Conservation (phyloP, 495 filamentous ascomycete genomes). For the Daldinia loculata region DNA sequence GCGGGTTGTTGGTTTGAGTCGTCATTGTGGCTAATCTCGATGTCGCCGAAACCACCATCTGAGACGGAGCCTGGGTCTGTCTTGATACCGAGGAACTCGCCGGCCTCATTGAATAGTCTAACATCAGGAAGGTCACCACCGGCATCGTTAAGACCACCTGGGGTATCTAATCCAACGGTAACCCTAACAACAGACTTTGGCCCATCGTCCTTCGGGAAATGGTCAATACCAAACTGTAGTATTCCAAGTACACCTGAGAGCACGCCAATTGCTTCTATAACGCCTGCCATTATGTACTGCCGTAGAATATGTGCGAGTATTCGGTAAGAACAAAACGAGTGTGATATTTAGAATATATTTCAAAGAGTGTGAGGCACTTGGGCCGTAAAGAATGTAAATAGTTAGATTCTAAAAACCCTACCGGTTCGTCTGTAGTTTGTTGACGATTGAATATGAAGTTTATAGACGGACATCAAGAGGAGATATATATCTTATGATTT, state of each 20-base stretch:
- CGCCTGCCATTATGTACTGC: constrained; percentile 25
- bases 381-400: constrained; percentile 23
- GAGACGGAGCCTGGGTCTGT: constrained; percentile 37
- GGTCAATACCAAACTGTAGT: constrained; percentile 36
- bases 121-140: constrained; percentile 48
- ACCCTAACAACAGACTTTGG: constrained; percentile 37
- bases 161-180: constrained; percentile 41
- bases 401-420: constrained; percentile 2
- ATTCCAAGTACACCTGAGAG: constrained; percentile 32
- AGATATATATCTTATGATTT: constrained; percentile 19
- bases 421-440: neutral
- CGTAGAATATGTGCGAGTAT: neutral
- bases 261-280: constrained; percentile 37
- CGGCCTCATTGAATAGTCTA: constrained; percentile 45
- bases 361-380: constrained; percentile 13
- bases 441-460: neutral
- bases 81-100: constrained; percentile 39
- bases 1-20: constrained; percentile 35
- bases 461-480: neutral
- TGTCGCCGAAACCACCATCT: constrained; percentile 34
- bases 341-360: neutral
- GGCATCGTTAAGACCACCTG: constrained; percentile 30
- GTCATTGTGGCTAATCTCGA: constrained; percentile 36
- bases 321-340: neutral
- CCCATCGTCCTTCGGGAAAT: constrained; percentile 20